Conservation (phyloP, 371 early-diverging fungal species). For the Zancudomyces culisetae region DNA sequence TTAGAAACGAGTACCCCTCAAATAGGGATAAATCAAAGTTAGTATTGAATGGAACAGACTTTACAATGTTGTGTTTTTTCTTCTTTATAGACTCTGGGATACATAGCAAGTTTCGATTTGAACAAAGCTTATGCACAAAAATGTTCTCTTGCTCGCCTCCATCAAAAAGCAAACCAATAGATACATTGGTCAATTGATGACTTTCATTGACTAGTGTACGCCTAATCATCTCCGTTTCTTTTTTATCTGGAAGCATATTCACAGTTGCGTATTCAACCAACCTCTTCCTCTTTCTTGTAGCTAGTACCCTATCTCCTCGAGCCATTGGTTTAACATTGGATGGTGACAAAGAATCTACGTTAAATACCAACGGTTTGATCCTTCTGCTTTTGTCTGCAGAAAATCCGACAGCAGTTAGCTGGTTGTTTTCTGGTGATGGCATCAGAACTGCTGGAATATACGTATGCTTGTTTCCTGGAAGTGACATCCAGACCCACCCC, state of each 20-base stretch:
- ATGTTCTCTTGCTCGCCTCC: neutral
- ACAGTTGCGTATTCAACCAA: neutral
- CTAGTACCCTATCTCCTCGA: conserved; percentile 1
- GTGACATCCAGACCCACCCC: neutral
- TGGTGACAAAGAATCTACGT: neutral
- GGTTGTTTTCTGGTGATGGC: neutral
- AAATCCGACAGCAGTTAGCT: neutral
- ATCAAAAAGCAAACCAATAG: neutral
- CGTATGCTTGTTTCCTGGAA: neutral
- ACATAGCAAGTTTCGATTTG: neutral
- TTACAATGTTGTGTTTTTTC: neutral
- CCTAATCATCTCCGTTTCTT: neutral
- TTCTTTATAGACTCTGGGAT: neutral
- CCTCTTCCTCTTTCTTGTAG: neutral
- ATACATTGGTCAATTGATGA: neutral
- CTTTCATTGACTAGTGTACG: neutral
- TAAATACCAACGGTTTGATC: neutral
- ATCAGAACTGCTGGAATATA: neutral
- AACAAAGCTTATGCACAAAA: neutral
- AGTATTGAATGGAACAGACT: neutral
- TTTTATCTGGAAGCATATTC: neutral
- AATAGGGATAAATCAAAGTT: neutral
- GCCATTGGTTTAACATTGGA: neutral
- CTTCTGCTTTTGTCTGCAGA: neutral
- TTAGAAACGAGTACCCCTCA: neutral